phyloP scores from a whole-genome alignment of 257 asterid genomes.

The Striga asiatica region DNA sequence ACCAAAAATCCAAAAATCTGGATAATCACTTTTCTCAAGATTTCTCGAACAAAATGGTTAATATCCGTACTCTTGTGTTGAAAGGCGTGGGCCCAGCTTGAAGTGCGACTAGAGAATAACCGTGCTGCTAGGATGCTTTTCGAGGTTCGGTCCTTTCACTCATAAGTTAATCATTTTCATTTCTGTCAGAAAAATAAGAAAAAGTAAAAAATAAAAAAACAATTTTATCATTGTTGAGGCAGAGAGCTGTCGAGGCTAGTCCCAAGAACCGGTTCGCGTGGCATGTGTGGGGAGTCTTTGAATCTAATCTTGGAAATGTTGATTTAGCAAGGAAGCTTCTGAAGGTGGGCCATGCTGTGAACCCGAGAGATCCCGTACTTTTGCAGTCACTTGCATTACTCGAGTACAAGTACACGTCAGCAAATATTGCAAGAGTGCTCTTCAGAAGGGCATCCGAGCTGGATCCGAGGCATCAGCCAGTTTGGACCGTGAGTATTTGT shows the following conservation, averaged over 20 bases:
- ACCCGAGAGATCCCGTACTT: constrained; percentile 93
- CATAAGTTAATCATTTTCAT: no score
- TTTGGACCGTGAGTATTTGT: constrained; percentile 68
- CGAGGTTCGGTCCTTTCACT: constrained; percentile 38
- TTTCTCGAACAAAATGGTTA: neutral
- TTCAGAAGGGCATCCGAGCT: constrained; percentile 73
- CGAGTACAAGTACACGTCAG: constrained; percentile 65
- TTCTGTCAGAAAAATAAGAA: no score
- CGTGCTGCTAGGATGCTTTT: constrained; percentile 57
- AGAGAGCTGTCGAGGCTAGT: constrained; percentile 95
- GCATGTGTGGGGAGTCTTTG: constrained; percentile 99
- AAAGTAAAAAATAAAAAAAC: no score
- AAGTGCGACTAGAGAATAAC: constrained; percentile 67
- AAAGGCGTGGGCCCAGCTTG: constrained; percentile 99
- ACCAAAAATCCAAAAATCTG: no score
- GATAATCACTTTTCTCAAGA: no score
- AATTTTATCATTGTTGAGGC: constrained; percentile 13
- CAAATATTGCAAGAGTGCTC: constrained; percentile 64
- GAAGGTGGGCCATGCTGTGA: constrained; percentile 75
- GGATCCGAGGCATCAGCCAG: constrained; percentile 89
- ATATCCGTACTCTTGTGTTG: neutral
- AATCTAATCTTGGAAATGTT: constrained; percentile 54
- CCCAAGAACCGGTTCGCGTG: constrained; percentile 96
- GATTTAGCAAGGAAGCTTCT: constrained; percentile 79
- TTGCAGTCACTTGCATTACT: constrained; percentile 78